Base-by-base conservation (phyloP, 768 basidiomycete genomes). In the Phanerochaete carnosa region DNA sequence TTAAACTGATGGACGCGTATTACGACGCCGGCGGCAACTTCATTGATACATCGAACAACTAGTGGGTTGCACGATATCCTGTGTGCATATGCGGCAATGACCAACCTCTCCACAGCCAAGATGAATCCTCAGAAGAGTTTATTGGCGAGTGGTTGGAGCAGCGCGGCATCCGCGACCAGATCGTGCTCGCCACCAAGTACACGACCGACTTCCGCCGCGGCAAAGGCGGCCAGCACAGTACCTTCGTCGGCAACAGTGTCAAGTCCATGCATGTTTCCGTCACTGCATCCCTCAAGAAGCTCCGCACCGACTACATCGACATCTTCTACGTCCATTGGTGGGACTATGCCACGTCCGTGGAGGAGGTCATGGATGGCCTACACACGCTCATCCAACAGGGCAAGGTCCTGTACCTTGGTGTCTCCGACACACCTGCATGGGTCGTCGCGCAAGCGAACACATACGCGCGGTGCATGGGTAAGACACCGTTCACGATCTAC, bases 281-380 rank as follows among this genome's bases (percentile, higher is more conserved):
- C 9, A 66, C 69, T 15, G 69, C 64, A 6, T 72, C 70, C 50
- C 68, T 80, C 58, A 70, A 71, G 58, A 85, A 83, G 58, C 74
- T 88, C 28, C 72, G 82, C 47, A 86, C 84, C 0, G 74, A 78
- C 25, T 87, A 81, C 65, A 77, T 84, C 64, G 83, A 84, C 62
- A 76, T 85, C 52, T 66, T 84, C 29, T 83, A 85, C 58, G 64
- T 83, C 11, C 83, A 84, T 61, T 80, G 70, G 68, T 80, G 82
- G 82, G 83, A 84, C 65, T 83, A 73, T 62, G 67, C 75, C 3
- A 81, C 82, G 15, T 73, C 72, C 25, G 74, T 85, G 55, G 78
- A 81, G 64, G 83, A 86, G 67, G 68, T 84, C 45, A 83, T 85
- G 82, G 73, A 76, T 39, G 65, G 71, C 3, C 70, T 86, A 4